Conservation (phyloP, 192 early-diverging fungal species). For the Entomortierella lignicola region DNA sequence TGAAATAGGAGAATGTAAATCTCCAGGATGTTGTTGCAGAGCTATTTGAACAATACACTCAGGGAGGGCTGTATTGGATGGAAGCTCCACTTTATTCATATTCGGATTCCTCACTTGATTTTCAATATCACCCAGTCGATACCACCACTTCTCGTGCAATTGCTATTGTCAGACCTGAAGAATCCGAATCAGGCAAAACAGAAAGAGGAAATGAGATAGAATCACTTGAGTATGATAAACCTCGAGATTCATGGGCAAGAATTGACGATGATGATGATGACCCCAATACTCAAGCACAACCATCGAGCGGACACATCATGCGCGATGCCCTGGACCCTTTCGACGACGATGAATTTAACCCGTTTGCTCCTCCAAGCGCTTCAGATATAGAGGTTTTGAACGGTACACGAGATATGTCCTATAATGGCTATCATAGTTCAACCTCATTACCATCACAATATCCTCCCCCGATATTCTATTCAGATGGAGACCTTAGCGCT, state of each 20-base stretch:
- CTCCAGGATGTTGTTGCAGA: conserved; percentile 43
- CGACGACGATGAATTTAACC: conserved; percentile 54
- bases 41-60: conserved; percentile 35
- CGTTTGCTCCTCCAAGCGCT: conserved; percentile 50
- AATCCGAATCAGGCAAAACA: background rate
- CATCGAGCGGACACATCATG: background rate
- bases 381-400: conserved; percentile 34
- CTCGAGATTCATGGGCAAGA: conserved; percentile 23
- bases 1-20: conserved; percentile 38
- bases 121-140: conserved; percentile 16
- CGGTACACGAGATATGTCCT: conserved; percentile 14
- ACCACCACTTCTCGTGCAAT: conserved; percentile 16
- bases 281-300: background rate
- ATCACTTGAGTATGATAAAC: background rate
- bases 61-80: conserved; percentile 35
- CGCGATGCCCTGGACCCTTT: conserved; percentile 41
- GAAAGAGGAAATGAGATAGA: background rate
- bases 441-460: conserved; percentile 10
- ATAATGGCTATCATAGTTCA: conserved; percentile 16
- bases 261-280: conserved; percentile 42
- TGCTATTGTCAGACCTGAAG: conserved; percentile 20
- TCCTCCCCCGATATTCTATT: conserved; percentile 41
- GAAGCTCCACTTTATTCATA: conserved; percentile 30
- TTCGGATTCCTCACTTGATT: conserved; percentile 6
- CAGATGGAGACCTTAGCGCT: background rate